Conservation (phyloP, 2,329 filamentous ascomycete genomes). For the Fusarium beomiforme region DNA sequence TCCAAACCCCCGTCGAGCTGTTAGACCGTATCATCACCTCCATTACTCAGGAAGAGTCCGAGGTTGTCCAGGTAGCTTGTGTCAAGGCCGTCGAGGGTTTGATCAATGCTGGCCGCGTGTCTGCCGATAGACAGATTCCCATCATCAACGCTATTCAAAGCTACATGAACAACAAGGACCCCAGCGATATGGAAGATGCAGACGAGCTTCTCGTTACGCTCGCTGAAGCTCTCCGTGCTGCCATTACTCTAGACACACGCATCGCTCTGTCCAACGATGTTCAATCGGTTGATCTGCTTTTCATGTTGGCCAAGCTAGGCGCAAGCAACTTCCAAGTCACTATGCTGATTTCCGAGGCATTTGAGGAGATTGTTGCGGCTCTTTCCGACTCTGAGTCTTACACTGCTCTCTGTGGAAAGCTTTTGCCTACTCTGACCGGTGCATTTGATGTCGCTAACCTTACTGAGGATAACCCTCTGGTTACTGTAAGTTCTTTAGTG, state of each 20-base stretch:
- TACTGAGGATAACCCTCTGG: constrained; percentile 84
- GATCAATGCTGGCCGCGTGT: constrained; percentile 62
- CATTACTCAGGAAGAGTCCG: constrained; percentile 79
- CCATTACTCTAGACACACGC: constrained; percentile 80
- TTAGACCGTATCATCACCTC: constrained; percentile 79
- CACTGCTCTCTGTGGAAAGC: constrained; percentile 81
- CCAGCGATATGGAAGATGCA: constrained; percentile 84
- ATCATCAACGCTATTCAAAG: constrained; percentile 72
- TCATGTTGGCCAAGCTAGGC: constrained; percentile 87
- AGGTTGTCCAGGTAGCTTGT: constrained; percentile 92
- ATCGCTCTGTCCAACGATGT: constrained; percentile 78
- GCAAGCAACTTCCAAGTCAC: constrained; percentile 92
- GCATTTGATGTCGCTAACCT: constrained; percentile 89
- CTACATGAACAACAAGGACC: constrained; percentile 83
- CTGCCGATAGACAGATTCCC: constrained; percentile 66
- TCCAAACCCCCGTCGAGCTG: constrained; percentile 70
- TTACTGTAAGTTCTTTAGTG: constrained; percentile 65
- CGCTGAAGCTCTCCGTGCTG: constrained; percentile 84
- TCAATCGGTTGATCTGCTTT: constrained; percentile 83
- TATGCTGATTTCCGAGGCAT: constrained; percentile 86
- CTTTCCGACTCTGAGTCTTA: constrained; percentile 77
- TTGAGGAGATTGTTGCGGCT: constrained; percentile 83
- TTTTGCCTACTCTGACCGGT: constrained; percentile 85
- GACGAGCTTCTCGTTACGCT: constrained; percentile 93
- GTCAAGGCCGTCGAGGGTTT: constrained; percentile 84